Conservation (phyloP, 495 filamentous ascomycete species). For the Symbiotaphrina buchneri region DNA sequence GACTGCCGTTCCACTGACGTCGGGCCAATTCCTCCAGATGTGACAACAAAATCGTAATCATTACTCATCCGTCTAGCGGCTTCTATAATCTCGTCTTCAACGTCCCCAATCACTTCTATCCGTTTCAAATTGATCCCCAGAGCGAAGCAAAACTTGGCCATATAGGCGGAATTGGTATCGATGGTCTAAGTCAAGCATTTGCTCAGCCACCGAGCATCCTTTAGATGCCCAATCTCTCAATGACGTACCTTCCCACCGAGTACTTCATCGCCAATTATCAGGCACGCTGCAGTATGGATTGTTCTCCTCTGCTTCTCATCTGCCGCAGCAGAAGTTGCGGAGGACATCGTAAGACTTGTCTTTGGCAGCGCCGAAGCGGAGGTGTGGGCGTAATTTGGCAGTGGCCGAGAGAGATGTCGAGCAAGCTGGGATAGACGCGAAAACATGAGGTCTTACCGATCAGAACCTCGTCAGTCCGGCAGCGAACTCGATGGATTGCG, state of each 20-base stretch:
- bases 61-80: constrained; percentile 65
- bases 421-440: constrained; percentile 47
- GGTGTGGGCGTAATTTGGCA: constrained; percentile 27
- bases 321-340: constrained; percentile 32
- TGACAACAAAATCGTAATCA: constrained; percentile 84
- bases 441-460: constrained; percentile 45
- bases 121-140: constrained; percentile 77
- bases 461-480: too few relatives aligned
- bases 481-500: too few relatives aligned
- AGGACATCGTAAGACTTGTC: constrained; percentile 8
- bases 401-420: constrained; percentile 44
- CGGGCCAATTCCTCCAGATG: constrained; percentile 82
- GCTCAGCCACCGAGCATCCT: constrained; percentile 7
- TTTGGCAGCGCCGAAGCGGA: constrained; percentile 16
- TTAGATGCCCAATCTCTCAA: not conserved
- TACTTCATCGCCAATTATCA: constrained; percentile 95
- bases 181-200: constrained; percentile 29
- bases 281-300: constrained; percentile 77
- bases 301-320: constrained; percentile 28
- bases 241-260: constrained; percentile 72
- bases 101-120: constrained; percentile 82
- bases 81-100: constrained; percentile 76
- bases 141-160: constrained; percentile 84
- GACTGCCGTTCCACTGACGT: constrained; percentile 43
- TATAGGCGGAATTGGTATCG: constrained; percentile 80